These are phyloP conservation scores for Backusella tarrabulga DNA, from an alignment of 192 early-diverging fungal genomes.

Conservation along the genomic window DNA sequence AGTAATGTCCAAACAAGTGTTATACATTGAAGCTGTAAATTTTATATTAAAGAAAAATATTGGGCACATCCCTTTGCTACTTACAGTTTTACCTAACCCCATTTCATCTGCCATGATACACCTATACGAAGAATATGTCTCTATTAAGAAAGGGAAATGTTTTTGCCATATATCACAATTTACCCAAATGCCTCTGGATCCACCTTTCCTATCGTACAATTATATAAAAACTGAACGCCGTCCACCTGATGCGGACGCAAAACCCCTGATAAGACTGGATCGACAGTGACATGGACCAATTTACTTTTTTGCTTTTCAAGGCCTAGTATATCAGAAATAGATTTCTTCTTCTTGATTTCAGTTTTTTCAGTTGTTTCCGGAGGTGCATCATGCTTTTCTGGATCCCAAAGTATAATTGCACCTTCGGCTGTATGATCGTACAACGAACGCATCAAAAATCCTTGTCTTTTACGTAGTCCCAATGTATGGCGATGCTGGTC, in stretches of 20 bases:
- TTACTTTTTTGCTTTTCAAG: conserved; percentile 40
- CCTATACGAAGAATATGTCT: background rate
- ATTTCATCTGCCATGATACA: conserved; percentile 99
- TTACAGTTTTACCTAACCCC: conserved; percentile 86
- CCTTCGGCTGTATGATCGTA: conserved; percentile 85
- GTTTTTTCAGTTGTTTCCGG: background rate
- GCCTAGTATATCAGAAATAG: conserved; percentile 55
- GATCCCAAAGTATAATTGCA: conserved; percentile 85
- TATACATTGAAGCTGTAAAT: conserved; percentile 77
- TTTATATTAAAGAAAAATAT: conserved; percentile 6
- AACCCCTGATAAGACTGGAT: conserved; percentile 81
- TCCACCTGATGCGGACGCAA: conserved; percentile 97
- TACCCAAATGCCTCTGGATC: conserved; percentile 80
- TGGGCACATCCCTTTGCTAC: background rate
- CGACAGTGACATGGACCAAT: conserved; percentile 76
- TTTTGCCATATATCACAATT: conserved; percentile 81
- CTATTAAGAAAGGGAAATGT: conserved; percentile 47
- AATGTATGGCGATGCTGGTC: conserved; percentile 31
- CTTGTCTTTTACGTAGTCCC: conserved; percentile 55
- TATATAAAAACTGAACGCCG: conserved; percentile 93
- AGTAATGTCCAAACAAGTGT: conserved; percentile 95
- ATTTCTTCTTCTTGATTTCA: conserved; percentile 40
- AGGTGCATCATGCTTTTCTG: conserved; percentile 32
- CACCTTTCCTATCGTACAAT: conserved; percentile 83
- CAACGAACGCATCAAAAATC: conserved; percentile 56